These are phyloP conservation scores for Thielaviopsis populi DNA, from an alignment of 2,329 filamentous ascomycete species.

Conservation along the genomic window DNA sequence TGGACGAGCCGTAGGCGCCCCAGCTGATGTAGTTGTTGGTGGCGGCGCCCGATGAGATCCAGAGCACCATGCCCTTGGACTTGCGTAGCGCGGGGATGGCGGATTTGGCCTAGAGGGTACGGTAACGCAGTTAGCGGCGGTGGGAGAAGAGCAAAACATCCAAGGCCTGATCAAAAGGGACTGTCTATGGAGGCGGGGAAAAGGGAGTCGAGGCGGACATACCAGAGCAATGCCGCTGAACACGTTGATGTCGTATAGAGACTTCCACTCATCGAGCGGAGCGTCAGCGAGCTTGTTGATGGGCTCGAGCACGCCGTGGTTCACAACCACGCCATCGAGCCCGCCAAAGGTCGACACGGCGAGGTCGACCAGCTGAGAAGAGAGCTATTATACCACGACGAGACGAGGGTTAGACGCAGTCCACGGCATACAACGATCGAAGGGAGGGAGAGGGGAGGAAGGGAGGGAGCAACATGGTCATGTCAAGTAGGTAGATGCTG, in stretches of 20 bases:
- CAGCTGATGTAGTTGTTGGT: conserved; percentile 51
- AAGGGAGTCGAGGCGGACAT: no score
- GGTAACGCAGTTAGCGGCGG: not conserved
- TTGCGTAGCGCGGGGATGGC: conserved; percentile 54
- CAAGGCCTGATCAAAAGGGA: no score
- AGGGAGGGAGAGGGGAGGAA: not conserved
- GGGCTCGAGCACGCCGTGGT: conserved; percentile 71
- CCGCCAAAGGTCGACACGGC: conserved; percentile 53
- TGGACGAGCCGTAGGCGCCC: conserved; percentile 69
- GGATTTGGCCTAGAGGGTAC: conserved; percentile 45
- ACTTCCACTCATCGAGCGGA: conserved; percentile 59
- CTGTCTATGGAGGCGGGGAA: no score
- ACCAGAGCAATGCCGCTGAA: conserved; percentile 71
- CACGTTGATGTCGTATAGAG: conserved; percentile 68
- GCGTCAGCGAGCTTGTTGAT: conserved; percentile 54
- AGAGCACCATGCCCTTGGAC: conserved; percentile 55
- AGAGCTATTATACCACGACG: not conserved
- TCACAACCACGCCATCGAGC: conserved; percentile 72
- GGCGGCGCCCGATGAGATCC: conserved; percentile 69
- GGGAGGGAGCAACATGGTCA: not conserved
- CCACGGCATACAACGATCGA: not conserved
- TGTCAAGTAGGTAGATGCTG: not conserved
- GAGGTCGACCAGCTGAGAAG: conserved; percentile 46
- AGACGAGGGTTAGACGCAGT: conserved; percentile 2
- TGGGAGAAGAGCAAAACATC: no score